phyloP scores from a whole-genome alignment of 1,139 yeast genomes.

The Diutina sp. region DNA sequence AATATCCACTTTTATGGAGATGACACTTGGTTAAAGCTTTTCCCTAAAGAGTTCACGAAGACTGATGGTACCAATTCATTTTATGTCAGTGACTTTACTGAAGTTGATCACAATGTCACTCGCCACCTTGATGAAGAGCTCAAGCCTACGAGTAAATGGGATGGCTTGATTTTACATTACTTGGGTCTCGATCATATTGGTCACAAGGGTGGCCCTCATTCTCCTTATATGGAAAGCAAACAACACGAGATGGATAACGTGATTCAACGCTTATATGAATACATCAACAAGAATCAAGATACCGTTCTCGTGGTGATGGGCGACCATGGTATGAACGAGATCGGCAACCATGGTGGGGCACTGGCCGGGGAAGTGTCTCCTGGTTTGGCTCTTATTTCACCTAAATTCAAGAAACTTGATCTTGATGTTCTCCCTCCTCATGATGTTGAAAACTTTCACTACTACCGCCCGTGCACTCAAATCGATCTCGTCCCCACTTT shows the following conservation, averaged over 20 bases:
- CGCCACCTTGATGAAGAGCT: constrained; percentile 62
- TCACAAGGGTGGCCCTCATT: constrained; percentile 86
- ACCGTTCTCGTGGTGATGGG: constrained; percentile 8
- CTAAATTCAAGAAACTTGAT: constrained; percentile 27
- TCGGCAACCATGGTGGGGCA: constrained; percentile 39
- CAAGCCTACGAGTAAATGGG: constrained; percentile 40
- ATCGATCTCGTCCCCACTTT: constrained; percentile 84
- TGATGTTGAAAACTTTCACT: constrained; percentile 31
- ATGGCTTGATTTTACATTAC: constrained; percentile 76
- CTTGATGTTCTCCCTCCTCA: constrained; percentile 29
- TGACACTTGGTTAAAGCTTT: constrained; percentile 92
- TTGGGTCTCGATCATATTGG: constrained; percentile 95
- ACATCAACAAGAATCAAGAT: constrained; percentile 12
- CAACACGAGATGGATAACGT: constrained; percentile 78
- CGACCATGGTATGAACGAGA: constrained; percentile 9
- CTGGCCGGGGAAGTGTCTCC: constrained; percentile 87
- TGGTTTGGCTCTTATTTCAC: constrained; percentile 59
- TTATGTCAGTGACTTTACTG: constrained; percentile 87
- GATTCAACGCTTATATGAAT: constrained; percentile 37
- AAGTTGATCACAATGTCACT: constrained; percentile 88
- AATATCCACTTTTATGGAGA: constrained; percentile 81
- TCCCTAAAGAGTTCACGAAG: constrained; percentile 51
- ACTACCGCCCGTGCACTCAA: constrained; percentile 49
- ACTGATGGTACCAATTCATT: constrained; percentile 88
- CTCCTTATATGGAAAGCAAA: constrained; percentile 67